Evolutionary conservation across 768 basidiomycete species (phyloP).

Genomic region (Russula olivacea): DNA sequence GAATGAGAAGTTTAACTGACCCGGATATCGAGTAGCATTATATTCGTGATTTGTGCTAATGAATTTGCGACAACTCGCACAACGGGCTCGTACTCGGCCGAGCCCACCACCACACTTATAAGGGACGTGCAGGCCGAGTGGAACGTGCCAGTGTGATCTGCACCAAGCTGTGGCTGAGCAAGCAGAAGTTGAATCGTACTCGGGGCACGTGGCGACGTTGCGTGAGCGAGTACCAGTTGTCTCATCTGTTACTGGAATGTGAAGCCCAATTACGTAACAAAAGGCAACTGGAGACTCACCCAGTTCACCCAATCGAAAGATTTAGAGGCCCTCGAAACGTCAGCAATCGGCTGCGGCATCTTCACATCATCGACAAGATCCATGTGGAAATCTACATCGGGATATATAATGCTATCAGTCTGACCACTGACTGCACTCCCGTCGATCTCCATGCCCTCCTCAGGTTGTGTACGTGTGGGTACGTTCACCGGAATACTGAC

Average conservation of each 20-base stretch:
- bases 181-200: constrained; percentile 23
- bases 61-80: constrained; percentile 10
- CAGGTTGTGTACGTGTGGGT: neutral
- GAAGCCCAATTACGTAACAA: neutral
- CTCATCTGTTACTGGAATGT: constrained; percentile 19
- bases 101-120: constrained; percentile 11
- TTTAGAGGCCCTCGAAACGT: neutral
- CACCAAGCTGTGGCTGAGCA: constrained; percentile 4
- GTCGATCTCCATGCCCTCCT: constrained; percentile 17
- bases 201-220: constrained; percentile 1
- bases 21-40: constrained; percentile 8
- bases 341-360: neutral
- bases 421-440: neutral
- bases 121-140: constrained; percentile 17
- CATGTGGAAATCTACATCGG: neutral
- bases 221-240: constrained; percentile 22
- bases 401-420: neutral
- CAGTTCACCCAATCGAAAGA: constrained; percentile 20
- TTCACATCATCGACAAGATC: constrained; percentile 3
- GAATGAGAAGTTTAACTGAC: constrained; percentile 3
- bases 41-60: constrained; percentile 17
- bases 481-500: constrained; percentile 1
- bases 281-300: constrained; percentile 8
- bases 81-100: constrained; percentile 9
- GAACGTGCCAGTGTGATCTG: constrained; percentile 4